phyloP scores from a whole-genome alignment of 176 grass and related monocot species.

The Aegilops longissima region DNA sequence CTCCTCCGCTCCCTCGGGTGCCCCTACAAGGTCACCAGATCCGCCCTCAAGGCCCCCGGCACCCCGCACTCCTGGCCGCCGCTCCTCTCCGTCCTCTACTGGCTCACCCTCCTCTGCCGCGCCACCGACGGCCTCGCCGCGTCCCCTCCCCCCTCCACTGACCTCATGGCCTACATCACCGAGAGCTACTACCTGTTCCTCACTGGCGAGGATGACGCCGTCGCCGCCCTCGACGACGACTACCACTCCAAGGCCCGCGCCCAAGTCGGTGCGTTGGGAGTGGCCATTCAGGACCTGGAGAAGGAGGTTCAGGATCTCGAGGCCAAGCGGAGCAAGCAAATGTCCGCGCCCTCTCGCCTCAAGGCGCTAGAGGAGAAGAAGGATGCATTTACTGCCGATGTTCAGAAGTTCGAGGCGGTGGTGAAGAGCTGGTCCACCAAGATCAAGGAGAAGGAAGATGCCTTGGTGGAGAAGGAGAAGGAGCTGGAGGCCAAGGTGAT shows the following conservation, averaged over 20 bases:
- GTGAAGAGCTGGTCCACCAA: conserved; percentile 58
- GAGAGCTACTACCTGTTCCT: conserved; percentile 60
- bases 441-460: conserved; percentile 55
- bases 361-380: conserved; percentile 48
- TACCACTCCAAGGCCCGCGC: conserved; percentile 50
- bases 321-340: conserved; percentile 38
- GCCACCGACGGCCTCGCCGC: neutral
- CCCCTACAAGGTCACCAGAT: conserved; percentile 58
- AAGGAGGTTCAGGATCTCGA: conserved; percentile 49
- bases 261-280: neutral
- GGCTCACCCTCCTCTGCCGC: conserved; percentile 61
- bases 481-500: conserved; percentile 59
- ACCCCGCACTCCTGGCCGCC: conserved; percentile 84
- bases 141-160: neutral
- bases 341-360: conserved; percentile 37
- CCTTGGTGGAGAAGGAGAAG: conserved; percentile 34
- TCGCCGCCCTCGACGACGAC: conserved; percentile 56
- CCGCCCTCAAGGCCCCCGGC: conserved; percentile 72
- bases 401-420: conserved; percentile 72
- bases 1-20: conserved; percentile 47
- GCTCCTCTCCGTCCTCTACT: conserved; percentile 69
- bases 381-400: conserved; percentile 46
- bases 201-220: conserved; percentile 44
- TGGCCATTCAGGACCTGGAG: conserved; percentile 36
- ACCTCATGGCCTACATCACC: conserved; percentile 50